Conservation (phyloP, 768 basidiomycete species). For the Hygrophorus russula region DNA sequence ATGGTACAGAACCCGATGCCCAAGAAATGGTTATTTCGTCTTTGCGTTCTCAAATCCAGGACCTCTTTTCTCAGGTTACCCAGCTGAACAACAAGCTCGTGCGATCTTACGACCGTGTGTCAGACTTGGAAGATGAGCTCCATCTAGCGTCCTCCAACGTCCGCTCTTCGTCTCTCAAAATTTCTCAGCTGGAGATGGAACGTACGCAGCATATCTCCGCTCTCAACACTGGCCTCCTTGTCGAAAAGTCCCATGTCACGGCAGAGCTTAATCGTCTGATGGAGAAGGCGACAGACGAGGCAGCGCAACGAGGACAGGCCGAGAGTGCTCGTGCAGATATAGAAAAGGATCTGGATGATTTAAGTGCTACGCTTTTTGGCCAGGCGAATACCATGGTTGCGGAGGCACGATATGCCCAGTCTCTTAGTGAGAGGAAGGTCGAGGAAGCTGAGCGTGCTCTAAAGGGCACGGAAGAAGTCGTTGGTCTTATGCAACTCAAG, state of each 20-base stretch:
- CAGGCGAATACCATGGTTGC: conserved; percentile 99
- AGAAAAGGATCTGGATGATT: conserved; percentile 90
- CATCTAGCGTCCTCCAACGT: conserved; percentile 53
- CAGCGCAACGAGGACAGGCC: conserved; percentile 81
- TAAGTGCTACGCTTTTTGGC: conserved; percentile 81
- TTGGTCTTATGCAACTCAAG: conserved; percentile 73
- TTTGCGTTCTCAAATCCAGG: conserved; percentile 70
- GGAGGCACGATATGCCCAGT: conserved; percentile 64
- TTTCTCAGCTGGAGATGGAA: conserved; percentile 76
- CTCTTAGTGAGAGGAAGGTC: conserved; percentile 61
- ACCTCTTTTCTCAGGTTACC: conserved; percentile 82
- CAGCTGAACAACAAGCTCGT: conserved; percentile 92
- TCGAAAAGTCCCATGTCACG: conserved; percentile 86
- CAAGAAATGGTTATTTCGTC: conserved; percentile 77
- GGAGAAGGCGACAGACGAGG: conserved; percentile 93
- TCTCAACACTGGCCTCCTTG: conserved; percentile 82
- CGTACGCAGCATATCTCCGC: conserved; percentile 81
- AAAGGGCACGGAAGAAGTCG: conserved; percentile 77
- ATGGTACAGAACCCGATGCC: conserved; percentile 32
- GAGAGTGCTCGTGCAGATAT: conserved; percentile 75
- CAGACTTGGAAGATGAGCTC: conserved; percentile 84
- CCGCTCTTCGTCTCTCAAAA: conserved; percentile 49
- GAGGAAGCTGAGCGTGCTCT: conserved; percentile 68
- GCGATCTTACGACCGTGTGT: conserved; percentile 81
- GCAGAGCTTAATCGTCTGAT: conserved; percentile 87